Base-by-base conservation (phyloP, 495 filamentous ascomycete species). In the Neohortaea acidophila region DNA sequence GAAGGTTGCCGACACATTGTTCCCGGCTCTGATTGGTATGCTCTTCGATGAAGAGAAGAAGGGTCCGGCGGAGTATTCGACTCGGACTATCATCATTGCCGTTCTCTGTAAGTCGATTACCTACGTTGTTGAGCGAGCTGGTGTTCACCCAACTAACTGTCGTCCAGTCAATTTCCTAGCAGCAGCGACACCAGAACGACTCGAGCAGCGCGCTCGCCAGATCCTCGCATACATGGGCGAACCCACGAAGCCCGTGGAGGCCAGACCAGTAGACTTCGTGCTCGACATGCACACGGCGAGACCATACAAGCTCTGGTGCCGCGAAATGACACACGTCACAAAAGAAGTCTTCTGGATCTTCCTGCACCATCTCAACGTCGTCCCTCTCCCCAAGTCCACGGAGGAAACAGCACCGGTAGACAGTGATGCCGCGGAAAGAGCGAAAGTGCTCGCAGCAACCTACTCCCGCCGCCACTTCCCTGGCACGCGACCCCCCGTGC, bases 311-410 rank as follows among this genome's bases (percentile, higher is more conserved):
- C 73, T 91, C 10, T 97, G 89, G 89, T 81, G 76, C 62, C 87
- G 84, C 57, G 89, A 97, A 56, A 74, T 87, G 13, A 74, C 73
- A 35, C 83, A 79, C 47, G 85, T 96, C 30, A 93, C 84, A 23
- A 96, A 96, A 58, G 89, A 97, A 56, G 89, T 96, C 20, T 97
- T 97, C 57, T 97, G 89, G 89, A 97, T 97, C 52, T 97, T 96
- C 61, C 66, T 94, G 38, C 89, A 97, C 54, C 77, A 86, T 41
- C 62, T 87, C 33, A 96, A 96, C 48, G 76, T 94, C 42, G 71
- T 97, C 36, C 72, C 82, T 28, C 51, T 77, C 19, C 68, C 41
- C 5, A 21, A 38, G 28, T 23, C 35, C 23, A 17, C 36, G 5
- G 29, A 25, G 14, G 31, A 36, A 10, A 15, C 13, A 14, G 20